Evolutionary conservation across 345 rosid genomes (phyloP), one percentile per base, ranked within the genome.

Genomic region (Kernera saxatilis): DNA sequence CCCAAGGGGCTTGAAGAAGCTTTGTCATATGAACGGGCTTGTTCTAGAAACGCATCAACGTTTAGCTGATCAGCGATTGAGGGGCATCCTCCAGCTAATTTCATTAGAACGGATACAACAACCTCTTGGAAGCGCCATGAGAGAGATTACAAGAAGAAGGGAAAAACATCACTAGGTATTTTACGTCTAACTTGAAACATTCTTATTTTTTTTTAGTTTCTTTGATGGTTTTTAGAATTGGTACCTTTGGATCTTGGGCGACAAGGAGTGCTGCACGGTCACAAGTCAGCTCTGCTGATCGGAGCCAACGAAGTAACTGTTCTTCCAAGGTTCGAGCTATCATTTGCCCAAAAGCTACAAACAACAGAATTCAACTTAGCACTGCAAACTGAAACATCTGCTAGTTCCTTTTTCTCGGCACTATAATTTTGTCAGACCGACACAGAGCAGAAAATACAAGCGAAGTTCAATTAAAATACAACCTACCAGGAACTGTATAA

Each of bases 181-280:
- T 23, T 56, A 4, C 4, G 8, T 53, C 51, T 37, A 48, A 5
- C 22, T 55, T 44, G 6, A 64, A 69, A 4, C 46, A 55, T 29
- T 64, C 1, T 10, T n/a, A n/a, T n/a, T 1, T 29, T 29, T 71
- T 21, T 2, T 15, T 13, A 22, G 15, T 49, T 29, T 33, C 6
- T 46, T 27, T 0, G 0, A 23, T 54, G 17, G 0, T 44, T 54
- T 59, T 51, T 43, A 32, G 25, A 22, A 53, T 40, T 60, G 22
- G 17, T 78, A 93, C 98, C 94, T 88, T 93, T 50, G 97, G 88
- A 73, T 93, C 94, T 71, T 91, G 96, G 54, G 94, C 91, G 22
- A 93, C 98, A 12, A 93, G 97, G 80, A 93, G 98, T 4, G 98
- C 98, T 63, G 97, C 98, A 46, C 96, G 96, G 71, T 93, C 98